phyloP scores from a whole-genome alignment of 2,329 filamentous ascomycete species.

The Davidsoniella virescens region DNA sequence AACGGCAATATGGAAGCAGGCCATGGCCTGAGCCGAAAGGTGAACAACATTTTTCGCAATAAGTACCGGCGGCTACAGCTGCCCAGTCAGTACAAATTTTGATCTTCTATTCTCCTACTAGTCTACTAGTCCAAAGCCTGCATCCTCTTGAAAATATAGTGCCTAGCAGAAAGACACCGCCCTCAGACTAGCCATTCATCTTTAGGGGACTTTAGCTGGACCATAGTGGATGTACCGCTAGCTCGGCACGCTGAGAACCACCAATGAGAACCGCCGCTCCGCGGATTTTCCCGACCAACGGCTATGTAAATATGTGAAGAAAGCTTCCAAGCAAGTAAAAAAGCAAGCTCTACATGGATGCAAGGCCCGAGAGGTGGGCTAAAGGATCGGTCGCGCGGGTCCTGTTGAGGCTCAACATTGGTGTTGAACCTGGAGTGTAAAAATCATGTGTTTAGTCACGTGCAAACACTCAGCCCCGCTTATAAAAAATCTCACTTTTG shows the following conservation, averaged over 20 bases:
- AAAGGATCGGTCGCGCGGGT: slow-evolving; percentile 12
- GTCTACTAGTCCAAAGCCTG: too few species aligned
- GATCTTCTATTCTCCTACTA: too few species aligned
- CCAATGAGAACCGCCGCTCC: background rate
- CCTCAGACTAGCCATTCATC: too few species aligned
- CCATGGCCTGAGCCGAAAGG: background rate
- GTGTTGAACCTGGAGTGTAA: too few species aligned
- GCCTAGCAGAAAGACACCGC: too few species aligned
- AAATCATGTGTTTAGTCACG: background rate
- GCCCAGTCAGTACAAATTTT: background rate
- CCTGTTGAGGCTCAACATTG: slow-evolving; percentile 2
- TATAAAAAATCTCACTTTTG: background rate
- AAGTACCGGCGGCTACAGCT: slow-evolving; percentile 3
- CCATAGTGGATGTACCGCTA: too few species aligned
- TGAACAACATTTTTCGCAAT: background rate
- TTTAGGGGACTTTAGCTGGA: too few species aligned
- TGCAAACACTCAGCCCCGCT: background rate
- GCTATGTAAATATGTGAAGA: too few species aligned
- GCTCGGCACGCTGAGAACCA: too few species aligned
- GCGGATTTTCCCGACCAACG: slow-evolving; percentile 4
- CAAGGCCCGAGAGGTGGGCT: slow-evolving; percentile 8
- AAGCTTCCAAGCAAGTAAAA: background rate
- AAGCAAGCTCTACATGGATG: background rate
- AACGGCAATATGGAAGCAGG: too few species aligned
- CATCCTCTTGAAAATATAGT: too few species aligned